These are phyloP conservation scores for Saccharomycopsis sp. DNA, from an alignment of 805 yeast species.

Conservation along the genomic window DNA sequence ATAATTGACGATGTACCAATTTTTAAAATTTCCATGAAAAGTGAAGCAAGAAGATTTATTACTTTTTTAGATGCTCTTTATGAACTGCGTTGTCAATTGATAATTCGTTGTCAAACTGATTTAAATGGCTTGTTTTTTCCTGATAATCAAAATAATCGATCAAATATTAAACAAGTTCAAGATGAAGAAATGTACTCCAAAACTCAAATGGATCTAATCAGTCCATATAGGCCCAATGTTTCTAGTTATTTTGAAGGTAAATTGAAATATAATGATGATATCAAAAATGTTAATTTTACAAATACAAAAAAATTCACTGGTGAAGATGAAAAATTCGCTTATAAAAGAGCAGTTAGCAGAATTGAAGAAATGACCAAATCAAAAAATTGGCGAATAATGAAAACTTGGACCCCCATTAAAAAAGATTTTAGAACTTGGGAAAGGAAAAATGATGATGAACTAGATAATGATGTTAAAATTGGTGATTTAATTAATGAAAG, in stretches of 20 bases:
- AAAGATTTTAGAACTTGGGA: constrained; percentile 51
- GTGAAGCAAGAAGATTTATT: constrained; percentile 60
- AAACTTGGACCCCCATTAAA: constrained; percentile 48
- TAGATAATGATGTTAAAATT: neutral
- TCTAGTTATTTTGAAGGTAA: constrained; percentile 47
- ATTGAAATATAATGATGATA: constrained; percentile 23
- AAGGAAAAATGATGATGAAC: constrained; percentile 13
- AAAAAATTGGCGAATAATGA: constrained; percentile 37
- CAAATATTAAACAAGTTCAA: constrained; percentile 33
- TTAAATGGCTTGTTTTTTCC: constrained; percentile 57
- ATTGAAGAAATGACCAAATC: constrained; percentile 50
- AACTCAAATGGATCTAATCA: constrained; percentile 45
- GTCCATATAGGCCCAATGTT: constrained; percentile 63
- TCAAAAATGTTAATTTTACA: constrained; percentile 29
- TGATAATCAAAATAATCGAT: constrained; percentile 24
- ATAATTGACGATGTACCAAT: constrained; percentile 53
- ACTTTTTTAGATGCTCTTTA: constrained; percentile 59
- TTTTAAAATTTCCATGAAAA: constrained; percentile 44
- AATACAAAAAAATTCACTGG: constrained; percentile 55
- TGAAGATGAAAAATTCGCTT: constrained; percentile 69
- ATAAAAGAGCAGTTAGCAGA: constrained; percentile 58
- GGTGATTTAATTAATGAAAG: neutral
- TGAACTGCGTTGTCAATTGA: constrained; percentile 55
- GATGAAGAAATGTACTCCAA: constrained; percentile 63
- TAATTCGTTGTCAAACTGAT: constrained; percentile 37